Conservation (phyloP, 768 basidiomycete genomes). For the Serpula lacrymans region DNA sequence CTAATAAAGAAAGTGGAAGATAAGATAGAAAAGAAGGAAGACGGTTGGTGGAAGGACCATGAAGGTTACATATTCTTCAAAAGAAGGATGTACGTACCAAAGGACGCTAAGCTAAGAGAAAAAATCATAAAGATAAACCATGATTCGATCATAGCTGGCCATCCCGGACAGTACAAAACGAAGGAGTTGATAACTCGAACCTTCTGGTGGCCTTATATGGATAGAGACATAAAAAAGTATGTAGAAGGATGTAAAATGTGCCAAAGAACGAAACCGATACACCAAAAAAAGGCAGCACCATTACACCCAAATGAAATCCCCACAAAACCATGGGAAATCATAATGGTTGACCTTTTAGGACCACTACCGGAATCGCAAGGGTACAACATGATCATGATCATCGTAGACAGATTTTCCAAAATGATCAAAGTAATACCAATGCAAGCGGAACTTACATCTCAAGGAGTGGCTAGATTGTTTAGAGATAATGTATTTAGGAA, state of each 20-base stretch:
- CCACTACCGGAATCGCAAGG: conserved; percentile 7
- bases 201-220: too few species aligned
- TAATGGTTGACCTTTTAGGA: conserved; percentile 11
- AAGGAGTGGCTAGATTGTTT: conserved; percentile 15
- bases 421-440: conserved; percentile 15
- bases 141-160: too few species aligned
- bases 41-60: too few species aligned
- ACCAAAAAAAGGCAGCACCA: conserved; percentile 2
- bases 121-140: too few species aligned
- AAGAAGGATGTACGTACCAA: too few species aligned
- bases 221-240: too few species aligned
- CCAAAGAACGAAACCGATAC: conserved; percentile 20
- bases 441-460: conserved; percentile 12
- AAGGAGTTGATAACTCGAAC: too few species aligned
- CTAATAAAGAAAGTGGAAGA: too few species aligned
- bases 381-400: conserved; percentile 8
- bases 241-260: conserved; percentile 25
- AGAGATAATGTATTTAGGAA: conserved; percentile 20
- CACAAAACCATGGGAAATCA: conserved; percentile 4
- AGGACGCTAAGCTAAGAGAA: too few species aligned
- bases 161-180: too few species aligned
- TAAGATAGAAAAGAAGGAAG: too few species aligned
- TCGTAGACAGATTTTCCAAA: conserved; percentile 12
- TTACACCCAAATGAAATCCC: conserved; percentile 15
- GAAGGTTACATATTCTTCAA: too few species aligned